Evolutionary conservation across 768 basidiomycete genomes (phyloP), one percentile per base, ranked within the genome.

Genomic region (Lactarius deliciosus): DNA sequence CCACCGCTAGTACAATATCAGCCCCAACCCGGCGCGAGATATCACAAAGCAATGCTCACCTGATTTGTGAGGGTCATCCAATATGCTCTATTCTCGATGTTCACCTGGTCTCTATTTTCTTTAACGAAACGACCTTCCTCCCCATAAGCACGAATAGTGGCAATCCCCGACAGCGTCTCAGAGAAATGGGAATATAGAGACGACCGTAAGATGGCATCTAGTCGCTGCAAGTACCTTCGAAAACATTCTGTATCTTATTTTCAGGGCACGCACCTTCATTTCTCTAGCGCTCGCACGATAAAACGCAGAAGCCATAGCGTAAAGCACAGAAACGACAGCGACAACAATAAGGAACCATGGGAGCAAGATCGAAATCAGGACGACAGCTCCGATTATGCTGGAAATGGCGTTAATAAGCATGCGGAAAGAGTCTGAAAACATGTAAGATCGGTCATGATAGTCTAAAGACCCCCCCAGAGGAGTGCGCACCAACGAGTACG

Each of bases 171-270:
- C 13, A 97, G 80, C 34, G 90, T 91, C 78, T 97, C 95, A 3
- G 92, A 92, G 77, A 97, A 97, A 73, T 96, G 94, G 0, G 93
- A 88, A 74, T 97, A 97, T 20, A 98, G 77, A 0, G 89, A 88
- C 0, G 91, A 91, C 30, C 94, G 86, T 34, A 97, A 76, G n/a
- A 96, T 82, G 30, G 92, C 87, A 78, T 96, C 86, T 45, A 89
- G 80, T 56, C 87, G 81, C 83, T 88, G 69, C 68, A 54, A 40
- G 61, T 50, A 1, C 34, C 8, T 32, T 47, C 32, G 60, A 13
- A 60, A 65, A 43, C 25, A 59, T 55, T 20, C 13, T 63, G 11
- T 50, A 40, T 40, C 15, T 10, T 9, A 28, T 13, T n/a, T 11
- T 22, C 8, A 22, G 61, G 28, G 43, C 61, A 2, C 60, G 69